Conservation (phyloP, 768 basidiomycete species). For the Calocera viscosa region DNA sequence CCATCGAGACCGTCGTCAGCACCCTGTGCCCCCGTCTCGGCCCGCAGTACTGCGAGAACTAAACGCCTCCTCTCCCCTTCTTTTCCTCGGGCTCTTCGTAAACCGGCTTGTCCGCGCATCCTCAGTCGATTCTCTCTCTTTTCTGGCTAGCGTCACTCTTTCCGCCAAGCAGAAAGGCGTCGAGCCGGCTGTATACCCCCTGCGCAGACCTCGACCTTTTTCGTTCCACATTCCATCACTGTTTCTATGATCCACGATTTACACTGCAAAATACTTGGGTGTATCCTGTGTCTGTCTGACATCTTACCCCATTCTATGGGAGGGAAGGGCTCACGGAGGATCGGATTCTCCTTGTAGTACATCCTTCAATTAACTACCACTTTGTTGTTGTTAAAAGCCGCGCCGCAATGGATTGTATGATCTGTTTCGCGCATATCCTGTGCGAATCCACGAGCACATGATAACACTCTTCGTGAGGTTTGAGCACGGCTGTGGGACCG, state of each 20-base stretch:
- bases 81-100: neutral
- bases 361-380: neutral
- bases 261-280: neutral
- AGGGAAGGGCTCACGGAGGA: neutral
- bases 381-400: neutral
- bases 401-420: neutral
- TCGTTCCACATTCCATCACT: neutral
- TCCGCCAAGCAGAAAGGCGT: neutral
- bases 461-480: too few species aligned
- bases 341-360: neutral
- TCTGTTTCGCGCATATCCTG: neutral
- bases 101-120: neutral
- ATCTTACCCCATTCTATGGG: neutral
- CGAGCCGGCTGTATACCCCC: neutral
- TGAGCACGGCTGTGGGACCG: too few species aligned
- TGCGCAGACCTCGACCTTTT: neutral
- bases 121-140: neutral
- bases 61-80: neutral
- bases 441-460: too few species aligned
- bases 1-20: constrained; percentile 2
- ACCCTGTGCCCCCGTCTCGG: constrained; percentile 4
- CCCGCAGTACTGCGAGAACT: constrained; percentile 6
- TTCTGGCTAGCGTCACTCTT: neutral
- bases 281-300: constrained; percentile 2
- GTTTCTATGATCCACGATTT: neutral